phyloP scores from a whole-genome alignment of 352 stramenopile species.

The Discostella stelligera region DNA sequence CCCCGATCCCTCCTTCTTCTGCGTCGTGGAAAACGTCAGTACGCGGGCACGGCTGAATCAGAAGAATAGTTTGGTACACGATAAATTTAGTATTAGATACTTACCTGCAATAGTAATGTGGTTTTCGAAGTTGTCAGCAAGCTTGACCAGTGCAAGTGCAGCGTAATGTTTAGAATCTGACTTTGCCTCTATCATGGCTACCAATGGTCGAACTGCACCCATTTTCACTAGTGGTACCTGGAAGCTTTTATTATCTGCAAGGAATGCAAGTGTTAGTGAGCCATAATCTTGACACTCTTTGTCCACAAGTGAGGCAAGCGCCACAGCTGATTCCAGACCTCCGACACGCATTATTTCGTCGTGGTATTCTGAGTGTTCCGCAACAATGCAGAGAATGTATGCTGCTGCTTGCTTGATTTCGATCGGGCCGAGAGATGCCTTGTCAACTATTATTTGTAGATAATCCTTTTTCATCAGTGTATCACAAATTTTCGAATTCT shows the following conservation, averaged over 20 bases:
- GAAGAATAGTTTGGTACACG: background rate
- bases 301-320: conserved; percentile 91
- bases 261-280: conserved; percentile 91
- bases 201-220: conserved; percentile 90
- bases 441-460: conserved; percentile 85
- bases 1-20: conserved; percentile 93
- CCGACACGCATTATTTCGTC: conserved; percentile 87
- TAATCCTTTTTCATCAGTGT: conserved; percentile 88
- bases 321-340: conserved; percentile 87
- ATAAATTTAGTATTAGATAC: conserved; percentile 21
- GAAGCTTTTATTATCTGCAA: conserved; percentile 92
- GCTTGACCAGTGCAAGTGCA: conserved; percentile 93
- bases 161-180: conserved; percentile 93
- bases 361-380: conserved; percentile 90
- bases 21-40: background rate
- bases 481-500: conserved; percentile 89
- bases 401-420: conserved; percentile 90
- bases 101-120: conserved; percentile 89
- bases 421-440: conserved; percentile 86
- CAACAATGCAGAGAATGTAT: conserved; percentile 90
- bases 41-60: background rate
- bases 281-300: conserved; percentile 95
- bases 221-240: conserved; percentile 90
- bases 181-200: conserved; percentile 93
- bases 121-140: conserved; percentile 97